phyloP scores from a whole-genome alignment of 2,329 filamentous ascomycete species.

The Phialophora macrospora region DNA sequence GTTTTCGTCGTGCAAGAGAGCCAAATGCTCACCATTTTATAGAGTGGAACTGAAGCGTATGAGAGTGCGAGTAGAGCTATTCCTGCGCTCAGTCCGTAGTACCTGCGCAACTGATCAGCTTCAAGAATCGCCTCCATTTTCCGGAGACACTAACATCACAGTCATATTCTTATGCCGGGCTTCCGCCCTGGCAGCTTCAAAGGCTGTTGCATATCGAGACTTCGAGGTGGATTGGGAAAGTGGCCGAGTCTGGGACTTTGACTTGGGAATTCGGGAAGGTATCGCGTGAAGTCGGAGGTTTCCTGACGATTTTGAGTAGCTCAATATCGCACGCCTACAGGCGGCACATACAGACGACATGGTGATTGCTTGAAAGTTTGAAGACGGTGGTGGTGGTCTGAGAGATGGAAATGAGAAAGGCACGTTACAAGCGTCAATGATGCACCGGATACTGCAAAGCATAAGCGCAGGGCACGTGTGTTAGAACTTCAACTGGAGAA shows the following conservation, averaged over 20 bases:
- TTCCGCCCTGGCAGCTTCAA: slow-evolving; percentile 34
- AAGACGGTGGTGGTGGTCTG: background rate
- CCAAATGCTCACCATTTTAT: slow-evolving; percentile 62
- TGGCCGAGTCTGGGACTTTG: slow-evolving; percentile 8
- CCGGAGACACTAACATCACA: slow-evolving; percentile 31
- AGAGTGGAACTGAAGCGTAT: slow-evolving; percentile 69
- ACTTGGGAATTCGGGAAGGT: background rate
- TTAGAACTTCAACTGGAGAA: background rate
- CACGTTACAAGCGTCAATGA: background rate
- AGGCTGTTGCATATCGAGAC: slow-evolving; percentile 26
- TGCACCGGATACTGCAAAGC: background rate
- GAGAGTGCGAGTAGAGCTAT: slow-evolving; percentile 67
- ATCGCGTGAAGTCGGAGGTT: background rate
- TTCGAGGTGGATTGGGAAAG: slow-evolving; percentile 28
- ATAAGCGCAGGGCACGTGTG: background rate
- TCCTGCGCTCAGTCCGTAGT: slow-evolving; percentile 67
- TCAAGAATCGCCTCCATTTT: too few species aligned
- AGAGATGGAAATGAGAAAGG: background rate
- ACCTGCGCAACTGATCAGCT: slow-evolving; percentile 48
- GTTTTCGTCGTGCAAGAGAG: background rate
- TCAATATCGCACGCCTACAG: slow-evolving; percentile 1
- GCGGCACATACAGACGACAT: slow-evolving; percentile 3
- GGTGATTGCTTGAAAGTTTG: background rate
- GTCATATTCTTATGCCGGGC: slow-evolving; percentile 37
- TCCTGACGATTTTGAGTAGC: background rate